Percentiles rank a stretch among this genome's conserved stretches.
Evolutionary conservation across 352 stramenopile genomes (phyloP).

Genomic region (Ophiocytium majus): DNA sequence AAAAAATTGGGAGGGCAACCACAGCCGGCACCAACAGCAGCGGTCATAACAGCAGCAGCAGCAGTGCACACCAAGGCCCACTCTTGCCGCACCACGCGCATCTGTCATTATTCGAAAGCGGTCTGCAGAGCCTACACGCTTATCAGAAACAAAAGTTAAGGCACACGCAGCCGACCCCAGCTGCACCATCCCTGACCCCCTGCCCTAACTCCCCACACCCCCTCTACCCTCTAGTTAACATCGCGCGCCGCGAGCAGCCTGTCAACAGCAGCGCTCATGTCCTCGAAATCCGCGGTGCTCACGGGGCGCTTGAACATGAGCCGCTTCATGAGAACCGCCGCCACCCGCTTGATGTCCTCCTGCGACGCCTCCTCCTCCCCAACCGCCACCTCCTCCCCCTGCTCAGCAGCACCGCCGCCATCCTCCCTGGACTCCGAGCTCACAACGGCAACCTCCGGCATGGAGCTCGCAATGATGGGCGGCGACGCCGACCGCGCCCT

Average conservation of each 20-base stretch:
- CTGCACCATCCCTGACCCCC: too few relatives aligned
- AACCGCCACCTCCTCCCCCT: neutral
- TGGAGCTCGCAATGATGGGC: neutral
- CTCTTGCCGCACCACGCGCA: too few relatives aligned
- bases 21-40: too few relatives aligned
- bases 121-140: too few relatives aligned
- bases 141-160: too few relatives aligned
- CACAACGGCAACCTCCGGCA: neutral
- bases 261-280: slow-evolving; percentile 38
- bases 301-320: slow-evolving; percentile 26
- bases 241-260: neutral
- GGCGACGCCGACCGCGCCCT: slow-evolving; percentile 14
- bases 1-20: too few relatives aligned
- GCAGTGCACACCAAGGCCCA: too few relatives aligned
- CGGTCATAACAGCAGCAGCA: too few relatives aligned
- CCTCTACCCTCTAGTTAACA: too few relatives aligned
- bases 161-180: too few relatives aligned
- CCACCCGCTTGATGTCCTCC: slow-evolving; percentile 21
- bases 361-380: neutral
- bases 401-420: neutral
- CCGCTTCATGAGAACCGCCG: slow-evolving; percentile 33
- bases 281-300: slow-evolving; percentile 18
- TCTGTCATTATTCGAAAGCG: too few relatives aligned
- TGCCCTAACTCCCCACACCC: too few relatives aligned
- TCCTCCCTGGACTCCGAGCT: neutral